A percentile compares a stretch with the other conserved stretches of the same genome.
These are phyloP conservation scores for Austroboletus niveus DNA, from an alignment of 1,284 basidiomycete species.

Conservation along the genomic window DNA sequence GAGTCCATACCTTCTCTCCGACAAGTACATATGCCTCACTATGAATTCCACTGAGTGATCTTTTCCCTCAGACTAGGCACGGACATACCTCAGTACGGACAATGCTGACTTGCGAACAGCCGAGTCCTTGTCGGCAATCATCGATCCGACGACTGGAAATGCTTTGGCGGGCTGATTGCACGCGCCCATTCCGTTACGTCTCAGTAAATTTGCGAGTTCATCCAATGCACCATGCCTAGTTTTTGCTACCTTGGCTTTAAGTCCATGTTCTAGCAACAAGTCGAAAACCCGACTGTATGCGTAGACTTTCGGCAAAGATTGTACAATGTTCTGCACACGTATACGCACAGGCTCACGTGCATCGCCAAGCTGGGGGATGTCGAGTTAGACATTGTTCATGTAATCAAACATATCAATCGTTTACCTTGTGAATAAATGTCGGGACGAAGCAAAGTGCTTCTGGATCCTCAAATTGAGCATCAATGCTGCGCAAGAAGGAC, in stretches of 20 bases:
- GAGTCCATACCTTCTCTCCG: slow-evolving; percentile 83
- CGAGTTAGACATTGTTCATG: slow-evolving; percentile 3
- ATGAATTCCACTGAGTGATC: slow-evolving; percentile 6
- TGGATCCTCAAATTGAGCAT: slow-evolving; percentile 83
- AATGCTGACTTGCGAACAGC: slow-evolving; percentile 84
- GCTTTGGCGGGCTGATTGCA: slow-evolving; percentile 77
- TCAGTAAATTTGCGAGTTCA: slow-evolving; percentile 76
- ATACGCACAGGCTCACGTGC: slow-evolving; percentile 72
- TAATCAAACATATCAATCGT: slow-evolving; percentile 11
- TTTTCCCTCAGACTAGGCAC: slow-evolving; percentile 1
- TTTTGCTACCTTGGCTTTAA: slow-evolving; percentile 88
- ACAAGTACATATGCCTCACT: slow-evolving; percentile 83
- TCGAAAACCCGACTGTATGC: slow-evolving; percentile 91
- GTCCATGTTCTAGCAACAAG: slow-evolving; percentile 80
- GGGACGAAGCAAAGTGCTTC: slow-evolving; percentile 91
- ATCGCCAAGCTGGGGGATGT: slow-evolving; percentile 65
- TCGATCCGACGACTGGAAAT: slow-evolving; percentile 75
- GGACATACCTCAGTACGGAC: slow-evolving; percentile 61
- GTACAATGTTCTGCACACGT: slow-evolving; percentile 71
- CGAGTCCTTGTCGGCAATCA: slow-evolving; percentile 88
- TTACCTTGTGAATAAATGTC: slow-evolving; percentile 87
- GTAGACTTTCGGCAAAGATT: slow-evolving; percentile 75
- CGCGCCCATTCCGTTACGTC: slow-evolving; percentile 80
- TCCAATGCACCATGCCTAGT: slow-evolving; percentile 84
- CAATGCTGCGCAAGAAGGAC: slow-evolving; percentile 65